Conservation (phyloP, 1,284 basidiomycete species). For the Bondarzewia mesenterica region DNA sequence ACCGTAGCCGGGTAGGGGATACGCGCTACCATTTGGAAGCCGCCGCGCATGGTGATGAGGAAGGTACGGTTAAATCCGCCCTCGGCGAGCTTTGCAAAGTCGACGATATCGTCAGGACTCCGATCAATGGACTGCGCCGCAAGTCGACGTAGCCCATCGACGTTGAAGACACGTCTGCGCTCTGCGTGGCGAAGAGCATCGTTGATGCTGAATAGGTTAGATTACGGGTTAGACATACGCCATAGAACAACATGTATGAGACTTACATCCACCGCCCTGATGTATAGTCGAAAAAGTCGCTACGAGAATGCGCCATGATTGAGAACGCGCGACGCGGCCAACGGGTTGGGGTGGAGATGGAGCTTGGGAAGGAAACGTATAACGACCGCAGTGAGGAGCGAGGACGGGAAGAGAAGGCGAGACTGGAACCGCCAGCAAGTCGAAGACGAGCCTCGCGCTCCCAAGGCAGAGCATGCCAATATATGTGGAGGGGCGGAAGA, state of each 20-base stretch:
- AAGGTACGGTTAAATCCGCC: slow-evolving; percentile 37
- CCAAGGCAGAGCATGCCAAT: neutral
- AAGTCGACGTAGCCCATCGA: slow-evolving; percentile 34
- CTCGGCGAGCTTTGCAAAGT: slow-evolving; percentile 33
- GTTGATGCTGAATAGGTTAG: slow-evolving; percentile 27
- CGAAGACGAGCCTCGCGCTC: neutral
- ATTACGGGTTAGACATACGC: slow-evolving; percentile 22
- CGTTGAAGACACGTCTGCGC: slow-evolving; percentile 32
- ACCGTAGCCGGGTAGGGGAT: slow-evolving; percentile 37
- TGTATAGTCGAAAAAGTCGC: slow-evolving; percentile 34
- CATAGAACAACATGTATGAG: slow-evolving; percentile 20
- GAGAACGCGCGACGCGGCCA: slow-evolving; percentile 24
- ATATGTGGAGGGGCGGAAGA: no score
- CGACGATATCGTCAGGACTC: slow-evolving; percentile 25
- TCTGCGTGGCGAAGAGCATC: slow-evolving; percentile 35
- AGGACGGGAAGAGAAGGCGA: neutral
- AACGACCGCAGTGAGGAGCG: neutral
- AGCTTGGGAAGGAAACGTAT: neutral
- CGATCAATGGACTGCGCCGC: slow-evolving; percentile 35
- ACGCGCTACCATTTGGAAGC: slow-evolving; percentile 37
- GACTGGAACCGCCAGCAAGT: neutral
- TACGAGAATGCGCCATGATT: slow-evolving; percentile 19
- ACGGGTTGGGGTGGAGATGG: neutral
- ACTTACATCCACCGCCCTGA: slow-evolving; percentile 37
- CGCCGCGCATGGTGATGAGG: slow-evolving; percentile 35